These are phyloP conservation scores for Tetrahymena thermophila DNA, from an alignment of 73 alveolate genomes.

Conservation along the genomic window DNA sequence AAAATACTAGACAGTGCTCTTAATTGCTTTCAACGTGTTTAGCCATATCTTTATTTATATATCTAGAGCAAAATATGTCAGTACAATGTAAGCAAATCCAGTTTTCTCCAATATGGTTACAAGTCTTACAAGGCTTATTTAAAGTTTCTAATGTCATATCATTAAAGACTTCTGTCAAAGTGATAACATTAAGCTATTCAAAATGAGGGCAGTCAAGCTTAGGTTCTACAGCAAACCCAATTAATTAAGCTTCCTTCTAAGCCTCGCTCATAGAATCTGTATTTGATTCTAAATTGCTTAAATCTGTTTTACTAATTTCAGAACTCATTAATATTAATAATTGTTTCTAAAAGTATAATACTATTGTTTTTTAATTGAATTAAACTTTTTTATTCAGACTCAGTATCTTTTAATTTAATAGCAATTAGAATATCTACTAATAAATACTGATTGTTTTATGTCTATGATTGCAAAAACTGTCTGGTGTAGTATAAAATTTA, in stretches of 20 bases:
- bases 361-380: too few species aligned
- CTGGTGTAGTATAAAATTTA: too few species aligned
- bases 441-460: not conserved
- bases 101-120: conserved; percentile 48
- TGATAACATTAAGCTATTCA: not conserved
- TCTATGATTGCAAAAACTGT: not conserved
- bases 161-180: not conserved
- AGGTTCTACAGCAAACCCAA: not conserved
- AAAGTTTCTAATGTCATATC: not conserved
- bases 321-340: not conserved
- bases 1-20: conserved; percentile 52
- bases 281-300: not conserved
- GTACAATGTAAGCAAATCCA: conserved; percentile 64
- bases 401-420: not conserved
- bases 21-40: conserved; percentile 35
- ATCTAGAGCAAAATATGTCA: conserved; percentile 59
- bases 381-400: too few species aligned
- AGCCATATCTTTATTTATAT: conserved; percentile 63
- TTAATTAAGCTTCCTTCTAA: not conserved
- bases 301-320: not conserved
- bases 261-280: not conserved
- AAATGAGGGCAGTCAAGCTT: not conserved
- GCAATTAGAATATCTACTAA: not conserved
- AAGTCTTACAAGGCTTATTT: conserved; percentile 38
- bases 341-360: not conserved